Percentiles rank a stretch among this genome's conserved stretches.
Conservation (phyloP, 1,284 basidiomycete genomes). For the Ceratobasidium sp. region DNA sequence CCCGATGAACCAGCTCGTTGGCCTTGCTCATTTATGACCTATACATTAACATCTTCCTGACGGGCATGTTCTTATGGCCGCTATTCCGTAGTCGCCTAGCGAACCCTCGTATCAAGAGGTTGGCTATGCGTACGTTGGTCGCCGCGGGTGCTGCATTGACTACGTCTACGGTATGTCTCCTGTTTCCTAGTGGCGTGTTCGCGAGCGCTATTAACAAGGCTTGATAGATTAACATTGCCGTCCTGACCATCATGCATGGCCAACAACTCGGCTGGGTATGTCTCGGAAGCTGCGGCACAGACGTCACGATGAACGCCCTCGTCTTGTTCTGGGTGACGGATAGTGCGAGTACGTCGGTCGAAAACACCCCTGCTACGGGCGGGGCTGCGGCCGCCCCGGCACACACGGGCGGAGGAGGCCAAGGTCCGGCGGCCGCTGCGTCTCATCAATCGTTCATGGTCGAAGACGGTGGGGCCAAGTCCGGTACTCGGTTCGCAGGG, state of each 20-base stretch:
- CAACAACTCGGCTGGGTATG: conserved; percentile 69
- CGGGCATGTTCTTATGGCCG: conserved; percentile 65
- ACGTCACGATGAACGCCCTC: conserved; percentile 64
- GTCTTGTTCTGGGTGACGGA: conserved; percentile 62
- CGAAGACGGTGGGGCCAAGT: conserved; percentile 17
- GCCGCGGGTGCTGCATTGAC: conserved; percentile 57
- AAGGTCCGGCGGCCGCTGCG: background rate
- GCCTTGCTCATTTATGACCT: conserved; percentile 63
- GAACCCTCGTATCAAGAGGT: conserved; percentile 58
- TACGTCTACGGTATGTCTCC: conserved; percentile 59
- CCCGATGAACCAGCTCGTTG: conserved; percentile 55
- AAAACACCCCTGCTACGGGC: conserved; percentile 32
- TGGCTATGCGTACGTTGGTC: conserved; percentile 62
- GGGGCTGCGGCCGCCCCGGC: background rate
- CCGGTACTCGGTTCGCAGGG: background rate
- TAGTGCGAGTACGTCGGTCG: background rate
- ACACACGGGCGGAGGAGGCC: background rate
- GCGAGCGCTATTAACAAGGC: background rate
- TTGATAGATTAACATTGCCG: conserved; percentile 62
- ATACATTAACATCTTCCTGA: conserved; percentile 63
- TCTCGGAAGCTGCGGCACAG: conserved; percentile 66
- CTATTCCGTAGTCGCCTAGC: conserved; percentile 60
- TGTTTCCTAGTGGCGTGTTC: background rate
- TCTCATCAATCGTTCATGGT: conserved; percentile 30
- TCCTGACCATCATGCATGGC: conserved; percentile 67